These are phyloP conservation scores for Botryosphaeria dothidea DNA, from an alignment of 2,329 filamentous ascomycete species.

Conservation along the genomic window DNA sequence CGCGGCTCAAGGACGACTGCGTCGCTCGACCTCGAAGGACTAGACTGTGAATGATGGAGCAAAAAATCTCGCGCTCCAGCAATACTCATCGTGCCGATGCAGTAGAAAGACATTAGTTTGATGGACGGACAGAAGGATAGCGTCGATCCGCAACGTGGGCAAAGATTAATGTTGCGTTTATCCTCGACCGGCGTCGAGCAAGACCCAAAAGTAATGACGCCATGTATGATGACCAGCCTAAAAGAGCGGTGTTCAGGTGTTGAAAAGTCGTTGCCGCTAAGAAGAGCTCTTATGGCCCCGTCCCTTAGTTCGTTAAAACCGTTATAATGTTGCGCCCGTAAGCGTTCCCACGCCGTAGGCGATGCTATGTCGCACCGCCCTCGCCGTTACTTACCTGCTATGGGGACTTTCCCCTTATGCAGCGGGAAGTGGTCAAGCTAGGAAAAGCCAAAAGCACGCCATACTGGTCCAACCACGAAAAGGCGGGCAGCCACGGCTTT, in stretches of 20 bases:
- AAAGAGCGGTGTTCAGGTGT: constrained; percentile 3
- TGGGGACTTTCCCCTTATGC: not conserved
- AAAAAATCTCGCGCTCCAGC: not conserved
- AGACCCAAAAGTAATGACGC: constrained; percentile 6
- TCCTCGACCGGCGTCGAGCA: not conserved
- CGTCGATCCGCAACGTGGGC: not conserved
- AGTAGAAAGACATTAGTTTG: not conserved
- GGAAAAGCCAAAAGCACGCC: constrained; percentile 16
- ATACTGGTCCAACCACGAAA: not conserved
- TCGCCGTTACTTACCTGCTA: not conserved
- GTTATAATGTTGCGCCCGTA: constrained; percentile 2
- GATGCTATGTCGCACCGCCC: not conserved
- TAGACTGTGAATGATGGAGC: not conserved
- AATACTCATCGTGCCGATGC: not conserved
- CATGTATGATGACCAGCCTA: not conserved
- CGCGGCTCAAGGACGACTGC: not conserved
- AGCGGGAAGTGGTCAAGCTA: not conserved
- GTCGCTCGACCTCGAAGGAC: not conserved
- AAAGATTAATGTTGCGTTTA: not conserved
- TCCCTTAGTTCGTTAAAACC: not conserved
- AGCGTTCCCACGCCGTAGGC: not conserved
- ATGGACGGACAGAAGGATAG: not conserved
- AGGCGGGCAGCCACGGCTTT: constrained; percentile 6
- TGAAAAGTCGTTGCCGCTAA: constrained; percentile 11
- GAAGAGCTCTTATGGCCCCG: not conserved